Base-by-base conservation (phyloP, 208 protist species). In the Trypanosoma cruzi region DNA sequence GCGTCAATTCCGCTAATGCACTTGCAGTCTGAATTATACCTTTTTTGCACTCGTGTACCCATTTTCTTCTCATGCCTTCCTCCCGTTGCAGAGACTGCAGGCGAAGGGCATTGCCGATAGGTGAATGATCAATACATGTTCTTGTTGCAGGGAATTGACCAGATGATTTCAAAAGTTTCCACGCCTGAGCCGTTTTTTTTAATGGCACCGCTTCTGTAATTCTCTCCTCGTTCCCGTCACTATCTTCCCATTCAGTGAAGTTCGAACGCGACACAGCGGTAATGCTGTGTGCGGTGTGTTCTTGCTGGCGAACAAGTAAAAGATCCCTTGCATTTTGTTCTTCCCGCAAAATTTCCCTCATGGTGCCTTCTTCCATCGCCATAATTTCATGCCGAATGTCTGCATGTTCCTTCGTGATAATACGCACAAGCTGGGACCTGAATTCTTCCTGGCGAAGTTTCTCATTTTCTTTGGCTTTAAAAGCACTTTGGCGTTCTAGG, bases 311-410 rank as follows among this genome's bases (percentile, higher is more conserved):
- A 26, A 4, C 22, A 11, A 3, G 44, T 4, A 74, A 42, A 4
- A 57, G 4, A 13, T 74, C 40, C 24, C 28, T 13, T 49, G 46
- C 22, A 26, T 40, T 1, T 40, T 46, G 1, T 28, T 34, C 52
- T 24, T 61, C 31, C 44, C 56, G 50, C 40, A 42, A 4, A 37
- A 74, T 36, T 26, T 52, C 42, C 16, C 26, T 48, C 4, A 31
- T 14, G 36, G 11, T 28, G 5, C 44, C 31, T 24, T 74, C 61
- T 29, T 74, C 68, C 31, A 40, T 48, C 13, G 3, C 26, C 16
- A 74, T 58, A 56, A 74, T 74, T 8, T 63, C 60, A 52, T 7
- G 3, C 4, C 68, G 28, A 44, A 28, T 55, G n/a, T 16, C 7
- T 37, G 10, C 20, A 56, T 74, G 53, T 29, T 74, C 68, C 18